Evolutionary conservation across 2,329 filamentous ascomycete species (phyloP), one percentile per base, ranked within the genome.

Genomic region (Colletotrichum abscissum): DNA sequence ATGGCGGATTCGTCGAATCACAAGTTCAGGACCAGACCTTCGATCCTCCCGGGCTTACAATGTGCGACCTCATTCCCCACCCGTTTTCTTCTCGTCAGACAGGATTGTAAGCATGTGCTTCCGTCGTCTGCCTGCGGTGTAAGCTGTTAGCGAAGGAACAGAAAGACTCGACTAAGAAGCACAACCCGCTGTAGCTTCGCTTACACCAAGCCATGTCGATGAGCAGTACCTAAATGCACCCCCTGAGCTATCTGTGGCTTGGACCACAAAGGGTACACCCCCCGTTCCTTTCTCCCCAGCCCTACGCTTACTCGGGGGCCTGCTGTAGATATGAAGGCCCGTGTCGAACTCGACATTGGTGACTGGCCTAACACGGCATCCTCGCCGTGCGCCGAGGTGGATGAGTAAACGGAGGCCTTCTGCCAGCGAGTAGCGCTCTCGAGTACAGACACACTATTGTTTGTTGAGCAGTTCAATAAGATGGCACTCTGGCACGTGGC

Each of bases 241-340:
- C 64, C 64, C 28, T 63, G 64, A 68, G 64, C 55, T 59, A 9
- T 22, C 35, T 68, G 58, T 72, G 69, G 64, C 64, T 72, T 58
- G 35, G 14, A 24, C 52, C 24, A 46, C 26, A 22, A 35, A n/a
- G 14, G 14, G 52, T 46, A 65, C 54, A 24, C 58, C 14, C 54
- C 24, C 24, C 24, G 35, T 33, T 56, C n/a, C 35, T 24, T 28
- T 62, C 28, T 35, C 30, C 19, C 57, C 69, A 72, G 69, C 69
- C 69, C 65, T 72, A 69, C 65, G 35, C 65, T 63, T n/a, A 59
- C 52, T 58, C 26, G 38, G 65, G 54, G 54, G 42, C 59, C 66
- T 64, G 22, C 63, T 58, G 59, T 14, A 8, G 35, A 52, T 11
- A 28, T 16, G 55, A 24, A 42, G 56, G 65, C 55, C 56, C 46